A percentile compares a stretch with the other conserved stretches of the same genome.
These are phyloP conservation scores for Arxiozyma bovina DNA, from an alignment of 1,139 yeast species.

Conservation along the genomic window DNA sequence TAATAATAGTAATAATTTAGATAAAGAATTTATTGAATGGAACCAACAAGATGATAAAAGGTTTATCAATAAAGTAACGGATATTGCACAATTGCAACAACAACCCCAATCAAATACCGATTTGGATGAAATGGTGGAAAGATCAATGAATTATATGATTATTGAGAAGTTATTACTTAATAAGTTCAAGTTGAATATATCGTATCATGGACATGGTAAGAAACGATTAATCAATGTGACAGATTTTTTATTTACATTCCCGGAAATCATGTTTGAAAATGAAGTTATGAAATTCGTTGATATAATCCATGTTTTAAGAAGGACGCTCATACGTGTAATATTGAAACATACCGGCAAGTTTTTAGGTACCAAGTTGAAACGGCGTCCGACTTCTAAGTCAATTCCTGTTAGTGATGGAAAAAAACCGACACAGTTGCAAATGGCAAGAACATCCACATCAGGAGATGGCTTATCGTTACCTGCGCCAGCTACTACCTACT, in stretches of 20 bases:
- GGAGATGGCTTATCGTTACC: background rate
- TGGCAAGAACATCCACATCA: background rate
- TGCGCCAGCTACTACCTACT: background rate
- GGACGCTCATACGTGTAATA: constrained; percentile 43
- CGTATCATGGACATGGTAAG: constrained; percentile 52
- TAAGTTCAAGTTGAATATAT: constrained; percentile 44
- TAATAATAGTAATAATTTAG: background rate
- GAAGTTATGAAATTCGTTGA: constrained; percentile 48
- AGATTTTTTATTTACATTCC: constrained; percentile 47
- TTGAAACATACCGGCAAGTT: constrained; percentile 53
- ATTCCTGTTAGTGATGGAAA: background rate
- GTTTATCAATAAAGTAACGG: background rate
- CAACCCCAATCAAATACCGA: constrained; percentile 31
- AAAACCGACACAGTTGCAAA: background rate
- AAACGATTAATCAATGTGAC: constrained; percentile 53
- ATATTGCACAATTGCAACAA: background rate
- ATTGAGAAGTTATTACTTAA: constrained; percentile 42
- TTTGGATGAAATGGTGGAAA: constrained; percentile 46
- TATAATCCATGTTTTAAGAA: constrained; percentile 44
- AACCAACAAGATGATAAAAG: background rate
- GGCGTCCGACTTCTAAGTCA: background rate
- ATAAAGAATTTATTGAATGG: background rate
- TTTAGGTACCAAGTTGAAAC: constrained; percentile 44
- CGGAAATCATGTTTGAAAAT: constrained; percentile 42
- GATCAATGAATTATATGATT: constrained; percentile 53